Evolutionary conservation across 257 asterid genomes (phyloP).

Genomic region (Penstemon eatonii): DNA sequence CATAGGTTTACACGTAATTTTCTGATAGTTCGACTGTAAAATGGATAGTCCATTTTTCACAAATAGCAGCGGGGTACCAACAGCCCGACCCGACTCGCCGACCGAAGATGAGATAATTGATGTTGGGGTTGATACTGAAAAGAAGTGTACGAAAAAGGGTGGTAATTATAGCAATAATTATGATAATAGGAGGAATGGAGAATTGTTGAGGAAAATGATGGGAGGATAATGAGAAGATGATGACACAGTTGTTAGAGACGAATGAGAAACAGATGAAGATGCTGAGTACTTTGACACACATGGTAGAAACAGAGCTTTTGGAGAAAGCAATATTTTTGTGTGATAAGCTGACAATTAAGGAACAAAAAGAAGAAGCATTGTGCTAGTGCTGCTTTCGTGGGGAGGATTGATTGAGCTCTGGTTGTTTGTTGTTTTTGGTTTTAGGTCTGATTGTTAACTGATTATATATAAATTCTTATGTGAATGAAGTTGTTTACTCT

Average conservation of each 20-base stretch:
- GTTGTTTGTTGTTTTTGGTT: background rate
- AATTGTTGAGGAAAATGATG: conserved; percentile 53
- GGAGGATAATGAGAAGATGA: conserved; percentile 67
- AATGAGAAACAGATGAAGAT: conserved; percentile 46
- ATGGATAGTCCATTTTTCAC: conserved; percentile 50
- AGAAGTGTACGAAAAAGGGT: conserved; percentile 8
- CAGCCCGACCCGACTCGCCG: conserved; percentile 25
- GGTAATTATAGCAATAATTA: conserved; percentile 13
- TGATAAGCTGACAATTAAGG: conserved; percentile 63
- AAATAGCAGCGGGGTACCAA: conserved; percentile 38
- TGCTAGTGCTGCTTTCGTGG: background rate
- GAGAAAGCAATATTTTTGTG: conserved; percentile 56
- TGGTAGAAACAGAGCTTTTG: conserved; percentile 47
- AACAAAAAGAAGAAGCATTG: conserved; percentile 40
- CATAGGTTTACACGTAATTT: background rate
- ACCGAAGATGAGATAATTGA: conserved; percentile 29
- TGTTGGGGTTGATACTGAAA: conserved; percentile 36
- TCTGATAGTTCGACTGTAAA: background rate
- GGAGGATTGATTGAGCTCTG: conserved; percentile 8
- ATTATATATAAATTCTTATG: background rate
- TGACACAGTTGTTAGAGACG: conserved; percentile 50
- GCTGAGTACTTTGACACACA: conserved; percentile 40
- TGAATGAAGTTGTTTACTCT: background rate
- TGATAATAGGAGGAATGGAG: conserved; percentile 30
- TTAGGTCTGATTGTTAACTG: background rate